Conservation (phyloP, 192 early-diverging fungal species). For the Backusella morwellensis region DNA sequence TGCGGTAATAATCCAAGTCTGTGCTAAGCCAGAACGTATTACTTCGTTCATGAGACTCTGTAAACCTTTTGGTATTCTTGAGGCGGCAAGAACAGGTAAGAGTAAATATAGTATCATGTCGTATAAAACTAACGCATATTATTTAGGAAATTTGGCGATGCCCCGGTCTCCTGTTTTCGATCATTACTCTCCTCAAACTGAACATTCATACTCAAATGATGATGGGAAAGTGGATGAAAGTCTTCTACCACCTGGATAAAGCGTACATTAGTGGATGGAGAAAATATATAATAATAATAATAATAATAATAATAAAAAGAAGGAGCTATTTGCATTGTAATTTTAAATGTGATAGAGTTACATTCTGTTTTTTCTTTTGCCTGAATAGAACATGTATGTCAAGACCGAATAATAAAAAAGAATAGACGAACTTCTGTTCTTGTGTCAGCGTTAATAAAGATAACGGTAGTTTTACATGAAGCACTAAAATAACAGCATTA, state of each 20-base stretch:
- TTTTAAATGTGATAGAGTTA: too few relatives aligned
- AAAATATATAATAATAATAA: neutral
- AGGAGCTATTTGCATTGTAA: neutral
- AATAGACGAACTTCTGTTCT: too few relatives aligned
- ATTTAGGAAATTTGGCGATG: constrained; percentile 89
- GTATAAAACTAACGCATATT: neutral
- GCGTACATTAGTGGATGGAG: neutral
- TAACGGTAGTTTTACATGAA: too few relatives aligned
- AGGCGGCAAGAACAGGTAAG: constrained; percentile 82
- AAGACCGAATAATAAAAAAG: too few relatives aligned
- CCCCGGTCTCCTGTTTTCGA: constrained; percentile 83
- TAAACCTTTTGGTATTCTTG: constrained; percentile 93
- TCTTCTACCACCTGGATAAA: constrained; percentile 89
- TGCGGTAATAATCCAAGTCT: constrained; percentile 78
- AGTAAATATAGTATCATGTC: neutral
- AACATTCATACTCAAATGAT: constrained; percentile 49
- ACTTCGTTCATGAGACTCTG: constrained; percentile 91
- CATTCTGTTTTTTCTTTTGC: too few relatives aligned
- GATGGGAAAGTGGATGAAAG: constrained; percentile 75
- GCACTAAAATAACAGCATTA: too few relatives aligned
- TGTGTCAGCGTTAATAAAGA: too few relatives aligned
- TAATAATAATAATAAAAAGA: neutral
- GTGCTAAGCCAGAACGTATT: constrained; percentile 82
- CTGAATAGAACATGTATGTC: too few relatives aligned
- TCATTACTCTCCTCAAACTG: constrained; percentile 62